Conservation (phyloP, 306 rosid genomes). For the Lathyrus tuberosus region DNA sequence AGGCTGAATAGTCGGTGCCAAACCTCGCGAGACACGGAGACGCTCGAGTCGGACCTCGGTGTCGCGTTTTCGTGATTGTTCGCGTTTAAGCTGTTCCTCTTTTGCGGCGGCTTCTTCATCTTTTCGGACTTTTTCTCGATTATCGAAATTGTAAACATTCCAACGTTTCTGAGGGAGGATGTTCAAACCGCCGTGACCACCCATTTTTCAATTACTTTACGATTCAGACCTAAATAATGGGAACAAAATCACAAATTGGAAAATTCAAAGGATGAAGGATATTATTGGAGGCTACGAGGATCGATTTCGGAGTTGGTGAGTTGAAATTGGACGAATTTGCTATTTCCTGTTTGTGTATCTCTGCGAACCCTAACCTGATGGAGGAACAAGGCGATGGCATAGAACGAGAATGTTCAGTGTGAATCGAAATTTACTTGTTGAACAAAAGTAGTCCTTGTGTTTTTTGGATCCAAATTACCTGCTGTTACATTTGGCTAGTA, state of each 20-base stretch:
- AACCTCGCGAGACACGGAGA: conserved; percentile 66
- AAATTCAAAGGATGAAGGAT: neutral
- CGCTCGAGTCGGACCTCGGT: conserved; percentile 75
- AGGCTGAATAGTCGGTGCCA: conserved; percentile 56
- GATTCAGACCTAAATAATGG: neutral
- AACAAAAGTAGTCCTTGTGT: too few species aligned
- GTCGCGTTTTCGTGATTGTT: conserved; percentile 69
- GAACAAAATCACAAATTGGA: neutral
- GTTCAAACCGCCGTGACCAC: conserved; percentile 93
- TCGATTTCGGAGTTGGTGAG: neutral
- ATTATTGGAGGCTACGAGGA: neutral
- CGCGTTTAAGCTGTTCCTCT: conserved; percentile 90
- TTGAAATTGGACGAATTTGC: neutral
- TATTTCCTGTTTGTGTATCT: neutral
- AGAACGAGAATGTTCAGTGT: neutral
- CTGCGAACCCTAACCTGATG: conserved; percentile 17
- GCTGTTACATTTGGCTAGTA: too few species aligned
- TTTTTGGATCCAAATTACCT: too few species aligned
- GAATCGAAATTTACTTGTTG: neutral
- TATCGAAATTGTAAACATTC: conserved; percentile 90
- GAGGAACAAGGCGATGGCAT: neutral
- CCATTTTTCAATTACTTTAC: conserved; percentile 51
- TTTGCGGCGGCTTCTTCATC: conserved; percentile 92
- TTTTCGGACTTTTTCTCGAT: conserved; percentile 79
- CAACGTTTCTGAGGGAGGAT: conserved; percentile 96